Base-by-base conservation (phyloP, 805 yeast species). In the Phaffomyces antillensis region DNA sequence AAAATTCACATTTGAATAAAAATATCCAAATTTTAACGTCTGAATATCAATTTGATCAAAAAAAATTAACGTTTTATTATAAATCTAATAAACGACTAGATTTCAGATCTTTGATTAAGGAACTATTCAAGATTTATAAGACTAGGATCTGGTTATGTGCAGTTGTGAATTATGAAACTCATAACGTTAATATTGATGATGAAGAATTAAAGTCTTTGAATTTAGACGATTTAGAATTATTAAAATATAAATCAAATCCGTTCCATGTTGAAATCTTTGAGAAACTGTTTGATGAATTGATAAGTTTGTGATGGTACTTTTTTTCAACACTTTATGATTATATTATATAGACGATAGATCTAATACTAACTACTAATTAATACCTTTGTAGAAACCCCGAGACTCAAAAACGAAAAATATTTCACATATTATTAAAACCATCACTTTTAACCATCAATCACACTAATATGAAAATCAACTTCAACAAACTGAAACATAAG, bases 141-240 rank as follows among this genome's bases (percentile, higher is more conserved):
- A 83, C 90, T 0, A 70, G 91, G 56, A 84, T 84, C 51, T 86
- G 95, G 93, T 66, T 86, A 63, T 83, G 90, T 70, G 90, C 93
- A 0, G 83, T 48, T 25, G 49, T 48, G 15, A 48, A 46, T 26
- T 41, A 35, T 28, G 26, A 28, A 7, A 39, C 37, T 10, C 20
- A 24, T 24, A 20, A 20, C 23, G 32, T 13, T 6, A 20, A 18
- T 20, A n/a, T n/a, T n/a, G 28, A 33, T 7, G 47, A 41, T 12
- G 37, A 23, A 35, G 37, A 35, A 11, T 6, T 23, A 11, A 35
- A 35, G 6, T 13, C 12, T 20, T 33, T 33, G 12, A 35, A 45
- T 12, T 37, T 55, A 15, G 59, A 56, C 35, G 38, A 37, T 8
- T 40, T 52, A 4, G 48, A 50, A 9, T 43, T 52, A 23, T 32